These are phyloP conservation scores for Hymenoscyphus albidus DNA, from an alignment of 2,329 filamentous ascomycete species.

Conservation along the genomic window DNA sequence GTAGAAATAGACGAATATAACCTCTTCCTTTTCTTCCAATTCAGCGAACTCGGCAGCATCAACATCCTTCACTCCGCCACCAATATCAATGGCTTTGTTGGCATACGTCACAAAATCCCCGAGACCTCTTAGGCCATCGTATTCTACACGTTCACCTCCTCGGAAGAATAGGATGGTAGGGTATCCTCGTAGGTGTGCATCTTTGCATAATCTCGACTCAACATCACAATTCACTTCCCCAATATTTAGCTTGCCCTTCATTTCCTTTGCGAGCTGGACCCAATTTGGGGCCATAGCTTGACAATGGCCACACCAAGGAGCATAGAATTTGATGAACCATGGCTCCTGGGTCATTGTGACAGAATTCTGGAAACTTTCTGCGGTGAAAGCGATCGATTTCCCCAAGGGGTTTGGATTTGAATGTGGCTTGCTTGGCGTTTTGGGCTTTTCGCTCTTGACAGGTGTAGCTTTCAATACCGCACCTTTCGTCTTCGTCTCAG, in stretches of 20 bases:
- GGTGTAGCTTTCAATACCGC: conserved; percentile 28
- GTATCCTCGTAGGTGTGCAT: conserved; percentile 73
- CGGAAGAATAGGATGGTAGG: conserved; percentile 93
- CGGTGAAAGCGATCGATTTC: conserved; percentile 68
- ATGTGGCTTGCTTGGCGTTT: conserved; percentile 50
- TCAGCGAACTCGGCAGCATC: conserved; percentile 71
- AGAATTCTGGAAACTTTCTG: conserved; percentile 78
- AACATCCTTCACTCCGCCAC: conserved; percentile 75
- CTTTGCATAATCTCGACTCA: conserved; percentile 86
- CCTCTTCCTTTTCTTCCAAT: conserved; percentile 88
- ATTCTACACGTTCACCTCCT: conserved; percentile 87
- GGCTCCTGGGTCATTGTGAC: conserved; percentile 86
- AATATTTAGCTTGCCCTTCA: conserved; percentile 85
- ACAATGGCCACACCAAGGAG: conserved; percentile 95
- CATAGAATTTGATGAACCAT: conserved; percentile 99
- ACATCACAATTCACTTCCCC: conserved; percentile 94
- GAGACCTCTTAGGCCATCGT: conserved; percentile 83
- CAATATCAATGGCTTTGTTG: conserved; percentile 77
- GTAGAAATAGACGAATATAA: conserved; percentile 97
- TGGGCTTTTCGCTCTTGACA: conserved; percentile 29
- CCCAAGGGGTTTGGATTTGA: conserved; percentile 70
- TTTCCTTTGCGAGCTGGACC: conserved; percentile 84
- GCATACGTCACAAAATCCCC: conserved; percentile 87
- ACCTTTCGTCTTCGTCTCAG: conserved; percentile 9
- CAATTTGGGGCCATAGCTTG: conserved; percentile 88